These are phyloP conservation scores for Fraxinus pennsylvanica DNA, from an alignment of 257 asterid genomes.

Conservation along the genomic window DNA sequence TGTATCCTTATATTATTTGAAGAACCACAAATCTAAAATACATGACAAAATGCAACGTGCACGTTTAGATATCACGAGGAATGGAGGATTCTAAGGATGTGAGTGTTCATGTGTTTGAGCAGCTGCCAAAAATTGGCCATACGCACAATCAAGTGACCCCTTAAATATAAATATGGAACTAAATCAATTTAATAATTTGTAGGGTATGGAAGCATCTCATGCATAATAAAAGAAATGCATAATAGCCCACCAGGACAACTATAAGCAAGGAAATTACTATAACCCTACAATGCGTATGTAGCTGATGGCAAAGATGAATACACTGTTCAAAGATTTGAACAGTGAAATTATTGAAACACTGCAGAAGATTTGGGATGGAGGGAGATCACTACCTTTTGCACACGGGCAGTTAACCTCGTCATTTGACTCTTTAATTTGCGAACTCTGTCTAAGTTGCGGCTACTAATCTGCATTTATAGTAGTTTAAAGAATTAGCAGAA, in stretches of 20 bases:
- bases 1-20: neutral
- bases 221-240: neutral
- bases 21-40: neutral
- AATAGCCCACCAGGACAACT: neutral
- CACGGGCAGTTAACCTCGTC: constrained; percentile 96
- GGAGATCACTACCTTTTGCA: constrained; percentile 65
- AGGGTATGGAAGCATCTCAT: neutral
- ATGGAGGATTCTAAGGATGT: neutral
- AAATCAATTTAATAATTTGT: no score
- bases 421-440: constrained; percentile 89
- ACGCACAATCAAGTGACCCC: neutral
- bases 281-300: neutral
- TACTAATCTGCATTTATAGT: constrained; percentile 68
- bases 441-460: constrained; percentile 92
- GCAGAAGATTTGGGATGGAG: constrained; percentile 8
- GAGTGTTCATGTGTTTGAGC: neutral
- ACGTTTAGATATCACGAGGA: neutral
- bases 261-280: neutral
- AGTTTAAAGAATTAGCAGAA: neutral
- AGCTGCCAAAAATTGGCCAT: neutral
- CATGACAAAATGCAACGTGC: neutral
- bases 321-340: no score
- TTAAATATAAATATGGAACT: no score
- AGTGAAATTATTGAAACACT: no score
- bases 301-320: no score